Conservation (phyloP, 495 filamentous ascomycete genomes). For the Aspergillus funiculosus region DNA sequence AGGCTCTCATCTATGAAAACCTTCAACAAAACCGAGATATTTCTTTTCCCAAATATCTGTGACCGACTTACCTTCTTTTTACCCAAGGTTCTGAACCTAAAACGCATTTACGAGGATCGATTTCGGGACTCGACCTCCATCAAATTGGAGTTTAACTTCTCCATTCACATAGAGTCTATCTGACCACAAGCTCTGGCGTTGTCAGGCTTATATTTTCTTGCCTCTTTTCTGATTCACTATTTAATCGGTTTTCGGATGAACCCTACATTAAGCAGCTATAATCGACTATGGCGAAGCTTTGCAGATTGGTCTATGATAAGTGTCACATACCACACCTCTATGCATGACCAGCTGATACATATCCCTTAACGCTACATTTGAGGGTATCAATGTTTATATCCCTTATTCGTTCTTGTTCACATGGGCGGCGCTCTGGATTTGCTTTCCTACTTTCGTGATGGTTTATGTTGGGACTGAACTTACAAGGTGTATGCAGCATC, state of each 20-base stretch:
- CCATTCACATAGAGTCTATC: too few relatives aligned
- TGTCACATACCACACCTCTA: background rate
- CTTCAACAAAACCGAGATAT: background rate
- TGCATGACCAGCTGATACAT: background rate
- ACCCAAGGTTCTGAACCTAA: background rate
- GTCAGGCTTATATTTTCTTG: too few relatives aligned
- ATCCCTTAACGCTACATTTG: background rate
- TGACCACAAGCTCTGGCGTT: too few relatives aligned
- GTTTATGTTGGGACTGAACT: slow-evolving; percentile 5
- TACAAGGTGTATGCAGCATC: slow-evolving; percentile 7
- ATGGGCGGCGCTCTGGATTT: slow-evolving; percentile 14
- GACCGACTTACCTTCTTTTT: too few relatives aligned
- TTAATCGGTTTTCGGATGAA: background rate
- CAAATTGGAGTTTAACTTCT: too few relatives aligned
- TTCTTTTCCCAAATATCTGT: background rate
- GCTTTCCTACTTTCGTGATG: slow-evolving; percentile 1
- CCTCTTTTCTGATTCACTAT: background rate
- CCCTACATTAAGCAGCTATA: background rate
- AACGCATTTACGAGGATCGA: too few relatives aligned
- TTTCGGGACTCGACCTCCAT: too few relatives aligned
- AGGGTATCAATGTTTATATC: slow-evolving; percentile 1
- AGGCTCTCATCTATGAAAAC: background rate
- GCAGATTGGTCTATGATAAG: background rate
- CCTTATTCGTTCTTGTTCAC: slow-evolving; percentile 3
- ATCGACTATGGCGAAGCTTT: background rate